Evolutionary conservation across 2,329 filamentous ascomycete genomes (phyloP).

Genomic region (Endoconidiophora laricicola): DNA sequence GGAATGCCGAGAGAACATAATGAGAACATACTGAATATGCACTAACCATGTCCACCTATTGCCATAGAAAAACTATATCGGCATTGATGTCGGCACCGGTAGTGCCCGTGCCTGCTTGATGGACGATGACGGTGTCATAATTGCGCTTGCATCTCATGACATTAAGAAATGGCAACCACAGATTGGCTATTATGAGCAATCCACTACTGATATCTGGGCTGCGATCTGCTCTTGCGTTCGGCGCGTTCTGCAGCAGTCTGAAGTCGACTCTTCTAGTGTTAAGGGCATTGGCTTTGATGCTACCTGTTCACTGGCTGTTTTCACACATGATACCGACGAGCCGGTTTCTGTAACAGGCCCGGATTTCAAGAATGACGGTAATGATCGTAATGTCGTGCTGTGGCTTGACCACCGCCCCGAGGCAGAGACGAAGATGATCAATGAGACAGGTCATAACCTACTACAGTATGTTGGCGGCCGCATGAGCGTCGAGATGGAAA

Average conservation of each 20-base stretch:
- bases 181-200: conserved; percentile 81
- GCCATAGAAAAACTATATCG: conserved; percentile 47
- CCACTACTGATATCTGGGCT: conserved; percentile 88
- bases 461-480: conserved; percentile 91
- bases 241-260: conserved; percentile 61
- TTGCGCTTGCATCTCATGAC: conserved; percentile 53
- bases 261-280: conserved; percentile 59
- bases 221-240: conserved; percentile 85
- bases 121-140: conserved; percentile 78
- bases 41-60: not conserved
- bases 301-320: conserved; percentile 92
- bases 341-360: conserved; percentile 82
- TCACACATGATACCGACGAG: conserved; percentile 75
- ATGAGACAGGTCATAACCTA: conserved; percentile 78
- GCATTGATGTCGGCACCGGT: conserved; percentile 91
- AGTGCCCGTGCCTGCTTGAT: conserved; percentile 94
- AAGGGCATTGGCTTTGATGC: conserved; percentile 94
- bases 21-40: too few relatives aligned
- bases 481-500: conserved; percentile 99
- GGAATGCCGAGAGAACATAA: too few relatives aligned
- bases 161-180: conserved; percentile 70
- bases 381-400: conserved; percentile 86
- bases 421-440: conserved; percentile 83
- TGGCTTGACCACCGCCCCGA: conserved; percentile 94
- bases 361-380: conserved; percentile 55